Percentiles rank a stretch among this genome's conserved stretches.
phyloP scores from a whole-genome alignment of 768 basidiomycete species.

The Termitomyces sp. region DNA sequence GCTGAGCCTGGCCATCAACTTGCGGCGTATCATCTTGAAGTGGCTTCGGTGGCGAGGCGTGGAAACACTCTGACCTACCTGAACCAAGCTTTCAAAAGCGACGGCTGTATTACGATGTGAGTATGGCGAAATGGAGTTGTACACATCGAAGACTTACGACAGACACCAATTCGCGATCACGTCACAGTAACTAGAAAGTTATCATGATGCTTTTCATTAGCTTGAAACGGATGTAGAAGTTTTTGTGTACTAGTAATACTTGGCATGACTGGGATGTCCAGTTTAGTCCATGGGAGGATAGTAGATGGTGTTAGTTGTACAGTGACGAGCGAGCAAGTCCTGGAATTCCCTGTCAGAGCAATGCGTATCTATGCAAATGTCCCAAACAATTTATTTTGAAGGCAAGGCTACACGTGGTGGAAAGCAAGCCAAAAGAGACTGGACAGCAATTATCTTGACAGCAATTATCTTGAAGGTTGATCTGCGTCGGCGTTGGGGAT shows the following conservation, averaged over 20 bases:
- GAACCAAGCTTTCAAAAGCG: neutral
- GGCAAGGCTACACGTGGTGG: slow-evolving; percentile 5
- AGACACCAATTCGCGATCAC: neutral
- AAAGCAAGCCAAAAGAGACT: slow-evolving; percentile 5
- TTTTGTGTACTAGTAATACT: neutral
- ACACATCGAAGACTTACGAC: neutral
- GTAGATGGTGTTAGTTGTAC: slow-evolving; percentile 2
- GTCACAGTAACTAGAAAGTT: neutral
- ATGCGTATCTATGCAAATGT: slow-evolving; percentile 1
- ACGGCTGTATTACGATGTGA: neutral
- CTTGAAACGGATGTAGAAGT: neutral
- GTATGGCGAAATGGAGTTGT: neutral
- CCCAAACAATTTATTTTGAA: neutral
- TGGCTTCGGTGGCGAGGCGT: neutral
- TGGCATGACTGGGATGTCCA: neutral
- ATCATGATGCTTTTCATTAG: neutral
- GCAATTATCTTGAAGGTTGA: slow-evolving; percentile 10
- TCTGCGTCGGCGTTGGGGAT: neutral
- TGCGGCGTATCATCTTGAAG: neutral
- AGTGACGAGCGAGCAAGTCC: neutral
- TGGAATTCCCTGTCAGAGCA: slow-evolving; percentile 1
- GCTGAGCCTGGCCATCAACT: no score
- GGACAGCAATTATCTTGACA: no score
- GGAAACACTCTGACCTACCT: neutral
- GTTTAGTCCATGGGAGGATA: slow-evolving; percentile 2